Evolutionary conservation across 140 eudicot species (phyloP).

Genomic region (Senecio squalidus): DNA sequence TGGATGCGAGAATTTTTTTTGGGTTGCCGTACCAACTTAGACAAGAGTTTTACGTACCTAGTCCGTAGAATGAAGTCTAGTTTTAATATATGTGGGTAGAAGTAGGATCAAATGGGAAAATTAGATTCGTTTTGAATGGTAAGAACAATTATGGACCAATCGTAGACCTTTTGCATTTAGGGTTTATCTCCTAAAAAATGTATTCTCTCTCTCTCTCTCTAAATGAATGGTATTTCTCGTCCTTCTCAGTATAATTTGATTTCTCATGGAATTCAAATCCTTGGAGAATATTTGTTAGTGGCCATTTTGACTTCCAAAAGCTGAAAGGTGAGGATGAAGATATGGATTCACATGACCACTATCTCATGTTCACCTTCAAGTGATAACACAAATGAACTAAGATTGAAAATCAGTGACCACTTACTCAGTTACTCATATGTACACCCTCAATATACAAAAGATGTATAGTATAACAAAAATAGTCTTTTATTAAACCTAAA

Average conservation of each 20-base stretch:
- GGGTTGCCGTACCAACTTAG: background rate
- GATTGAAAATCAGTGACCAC: background rate
- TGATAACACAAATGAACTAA: slow-evolving; percentile 12
- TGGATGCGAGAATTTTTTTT: background rate
- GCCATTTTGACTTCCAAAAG: slow-evolving; percentile 9
- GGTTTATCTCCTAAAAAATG: too few species aligned
- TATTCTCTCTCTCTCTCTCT: too few species aligned
- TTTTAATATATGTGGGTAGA: background rate
- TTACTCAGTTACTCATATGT: background rate
- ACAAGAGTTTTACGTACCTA: background rate
- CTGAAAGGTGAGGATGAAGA: slow-evolving; percentile 16
- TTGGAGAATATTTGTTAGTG: too few species aligned
- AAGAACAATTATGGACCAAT: too few species aligned
- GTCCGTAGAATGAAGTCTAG: background rate
- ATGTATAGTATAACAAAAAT: too few species aligned
- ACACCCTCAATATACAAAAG: too few species aligned
- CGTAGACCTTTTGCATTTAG: too few species aligned
- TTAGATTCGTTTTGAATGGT: too few species aligned
- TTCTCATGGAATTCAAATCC: too few species aligned
- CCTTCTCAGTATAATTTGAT: too few species aligned
- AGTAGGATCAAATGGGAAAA: too few species aligned
- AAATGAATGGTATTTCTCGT: too few species aligned
- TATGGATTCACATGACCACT: slow-evolving; percentile 27
- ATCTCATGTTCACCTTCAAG: slow-evolving; percentile 8
- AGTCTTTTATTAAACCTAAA: background rate